phyloP scores from a whole-genome alignment of 257 asterid genomes.

The Solanum chmielewskii region DNA sequence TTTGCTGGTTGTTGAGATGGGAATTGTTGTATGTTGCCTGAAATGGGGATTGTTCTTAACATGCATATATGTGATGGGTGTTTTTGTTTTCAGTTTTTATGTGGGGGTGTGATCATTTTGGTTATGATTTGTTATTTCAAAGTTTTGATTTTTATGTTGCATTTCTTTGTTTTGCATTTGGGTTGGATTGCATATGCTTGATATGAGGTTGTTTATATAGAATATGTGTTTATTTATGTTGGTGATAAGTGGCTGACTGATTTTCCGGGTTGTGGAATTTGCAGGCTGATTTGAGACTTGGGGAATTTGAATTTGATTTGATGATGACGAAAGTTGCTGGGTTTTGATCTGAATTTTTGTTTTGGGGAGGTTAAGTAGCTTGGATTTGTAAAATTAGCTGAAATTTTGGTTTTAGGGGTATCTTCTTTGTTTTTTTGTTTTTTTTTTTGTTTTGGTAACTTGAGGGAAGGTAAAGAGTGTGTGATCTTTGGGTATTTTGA shows the following conservation, averaged over 20 bases:
- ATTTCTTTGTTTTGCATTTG: background rate
- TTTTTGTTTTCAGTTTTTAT: background rate
- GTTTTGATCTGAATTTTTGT: conserved; percentile 1
- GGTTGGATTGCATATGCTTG: background rate
- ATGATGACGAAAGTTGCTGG: background rate
- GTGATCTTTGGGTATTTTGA: background rate
- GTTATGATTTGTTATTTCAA: background rate
- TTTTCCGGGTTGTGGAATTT: background rate
- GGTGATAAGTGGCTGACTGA: background rate
- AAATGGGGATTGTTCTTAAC: background rate
- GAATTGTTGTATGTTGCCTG: background rate
- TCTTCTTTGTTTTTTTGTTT: background rate
- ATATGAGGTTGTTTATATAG: background rate
- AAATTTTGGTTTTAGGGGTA: background rate
- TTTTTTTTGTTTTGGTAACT: background rate
- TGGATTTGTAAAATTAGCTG: background rate
- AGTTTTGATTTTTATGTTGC: background rate
- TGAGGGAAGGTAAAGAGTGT: background rate
- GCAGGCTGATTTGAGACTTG: background rate
- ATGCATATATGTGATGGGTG: background rate
- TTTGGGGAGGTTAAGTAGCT: background rate
- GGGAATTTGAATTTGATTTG: background rate
- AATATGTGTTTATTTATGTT: background rate
- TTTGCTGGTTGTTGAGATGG: background rate
- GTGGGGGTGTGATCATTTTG: background rate